Percentiles rank a stretch among this genome's conserved stretches.
Conservation (phyloP, 2,329 filamentous ascomycete species). For the Sclerotinia borealis region DNA sequence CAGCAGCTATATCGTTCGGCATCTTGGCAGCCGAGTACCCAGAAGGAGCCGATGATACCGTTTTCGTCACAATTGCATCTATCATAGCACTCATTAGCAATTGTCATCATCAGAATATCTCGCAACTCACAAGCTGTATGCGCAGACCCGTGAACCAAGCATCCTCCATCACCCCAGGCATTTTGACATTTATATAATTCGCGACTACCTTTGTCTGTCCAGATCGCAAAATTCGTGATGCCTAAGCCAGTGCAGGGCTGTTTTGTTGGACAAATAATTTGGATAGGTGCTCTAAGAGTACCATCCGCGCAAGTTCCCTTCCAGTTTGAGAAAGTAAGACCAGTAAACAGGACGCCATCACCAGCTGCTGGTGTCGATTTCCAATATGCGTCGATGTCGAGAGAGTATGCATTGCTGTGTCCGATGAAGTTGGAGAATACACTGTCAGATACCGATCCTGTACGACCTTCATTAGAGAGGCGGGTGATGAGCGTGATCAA, state of each 20-base stretch:
- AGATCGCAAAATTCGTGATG: slow-evolving; percentile 33
- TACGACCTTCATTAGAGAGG: slow-evolving; percentile 13
- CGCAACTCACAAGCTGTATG: slow-evolving; percentile 7
- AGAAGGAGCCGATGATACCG: slow-evolving; percentile 5
- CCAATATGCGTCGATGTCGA: slow-evolving; percentile 53
- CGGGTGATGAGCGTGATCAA: background rate
- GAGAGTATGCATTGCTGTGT: slow-evolving; percentile 51
- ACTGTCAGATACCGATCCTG: slow-evolving; percentile 45
- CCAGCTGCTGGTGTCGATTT: slow-evolving; percentile 39
- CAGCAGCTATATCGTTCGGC: slow-evolving; percentile 12
- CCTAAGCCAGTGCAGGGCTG: slow-evolving; percentile 31
- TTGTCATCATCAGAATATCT: background rate
- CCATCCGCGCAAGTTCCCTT: slow-evolving; percentile 39
- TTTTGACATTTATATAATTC: slow-evolving; percentile 11
- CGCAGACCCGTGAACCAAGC: slow-evolving; percentile 6
- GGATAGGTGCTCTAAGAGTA: slow-evolving; percentile 28
- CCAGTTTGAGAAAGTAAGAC: slow-evolving; percentile 51
- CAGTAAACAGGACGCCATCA: slow-evolving; percentile 46
- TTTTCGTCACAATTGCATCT: slow-evolving; percentile 8
- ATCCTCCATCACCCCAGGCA: slow-evolving; percentile 11
- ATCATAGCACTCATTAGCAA: background rate
- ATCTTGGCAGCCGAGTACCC: slow-evolving; percentile 16
- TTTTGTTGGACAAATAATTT: slow-evolving; percentile 30
- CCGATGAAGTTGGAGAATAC: slow-evolving; percentile 54
- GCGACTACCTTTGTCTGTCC: slow-evolving; percentile 27